Evolutionary conservation across 106 monocot genomes (phyloP), one percentile per base, ranked within the genome.

Genomic region (Xerophyta viscosa): DNA sequence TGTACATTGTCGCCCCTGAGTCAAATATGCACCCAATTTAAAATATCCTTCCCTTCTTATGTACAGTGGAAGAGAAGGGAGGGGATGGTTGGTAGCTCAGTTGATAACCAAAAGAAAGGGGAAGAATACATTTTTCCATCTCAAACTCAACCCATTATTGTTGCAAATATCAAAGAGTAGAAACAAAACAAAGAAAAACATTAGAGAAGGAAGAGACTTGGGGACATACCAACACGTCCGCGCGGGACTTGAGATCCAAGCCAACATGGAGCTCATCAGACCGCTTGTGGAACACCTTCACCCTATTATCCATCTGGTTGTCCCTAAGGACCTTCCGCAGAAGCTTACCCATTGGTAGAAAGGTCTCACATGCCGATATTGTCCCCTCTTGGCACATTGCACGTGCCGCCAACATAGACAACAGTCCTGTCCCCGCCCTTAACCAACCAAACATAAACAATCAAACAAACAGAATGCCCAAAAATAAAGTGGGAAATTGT

Each of bases 321-420:
- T 37, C 64, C 15, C 74, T 67, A 28, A 98, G 29, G 10, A 98
- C 85, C 61, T 59, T 82, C 54, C 90, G 58, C 82, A 75, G 75
- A 46, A 98, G 30, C 62, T 98, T 98, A 30, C 72, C 89, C 98
- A 98, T 98, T 6, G 90, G 98, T 31, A 98, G 90, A 43, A 90
- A 98, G 6, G 89, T 79, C 51, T 98, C 89, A 31, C 85, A 98
- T 3, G 98, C 89, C 15, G 76, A 82, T 29, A 98, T 74, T 18
- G 15, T 66, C 44, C 75, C 85, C 31, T 55, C 46, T 12, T 49
- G 47, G 0, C 46, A 58, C 81, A 98, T 80, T 11, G 90, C 86
- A 17, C 77, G 61, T 36, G 77, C 89, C 10, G 77, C 79, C 98
- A 90, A 90, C 86, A 90, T 90, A n/a, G 98, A 90, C 39, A 98